Conservation (phyloP, 805 yeast genomes). For the Myxozyma geophila region DNA sequence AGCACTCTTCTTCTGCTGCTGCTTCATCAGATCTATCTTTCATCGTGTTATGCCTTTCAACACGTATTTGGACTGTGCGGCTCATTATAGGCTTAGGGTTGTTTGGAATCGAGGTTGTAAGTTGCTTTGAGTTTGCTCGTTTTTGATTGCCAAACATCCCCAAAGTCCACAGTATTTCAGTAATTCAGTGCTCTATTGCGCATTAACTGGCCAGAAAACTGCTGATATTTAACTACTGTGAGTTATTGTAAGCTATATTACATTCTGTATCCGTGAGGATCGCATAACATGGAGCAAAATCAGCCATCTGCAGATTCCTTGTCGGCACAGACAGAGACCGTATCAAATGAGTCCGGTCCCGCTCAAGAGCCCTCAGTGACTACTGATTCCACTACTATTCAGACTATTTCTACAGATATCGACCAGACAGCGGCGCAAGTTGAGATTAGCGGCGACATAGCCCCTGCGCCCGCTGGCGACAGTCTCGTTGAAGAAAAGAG, state of each 20-base stretch:
- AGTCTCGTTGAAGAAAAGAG: not conserved
- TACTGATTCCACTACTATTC: not conserved
- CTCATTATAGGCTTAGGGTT: not conserved
- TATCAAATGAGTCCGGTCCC: not conserved
- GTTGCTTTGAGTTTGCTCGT: too few relatives aligned
- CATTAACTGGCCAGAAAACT: too few relatives aligned
- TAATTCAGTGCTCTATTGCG: too few relatives aligned
- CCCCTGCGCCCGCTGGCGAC: conserved; percentile 5
- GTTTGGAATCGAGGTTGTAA: too few relatives aligned
- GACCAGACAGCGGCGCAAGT: conserved; percentile 8
- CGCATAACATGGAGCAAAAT: not conserved
- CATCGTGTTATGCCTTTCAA: not conserved
- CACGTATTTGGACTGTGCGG: not conserved
- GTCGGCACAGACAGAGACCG: too few relatives aligned
- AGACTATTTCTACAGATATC: not conserved
- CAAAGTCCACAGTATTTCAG: too few relatives aligned
- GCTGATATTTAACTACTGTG: not conserved
- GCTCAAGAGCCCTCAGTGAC: not conserved
- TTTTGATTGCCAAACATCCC: too few relatives aligned
- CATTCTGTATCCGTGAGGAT: not conserved
- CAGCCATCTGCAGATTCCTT: not conserved
- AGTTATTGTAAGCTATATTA: not conserved
- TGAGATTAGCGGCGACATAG: not conserved
- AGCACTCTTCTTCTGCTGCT: not conserved
- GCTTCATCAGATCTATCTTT: too few relatives aligned